Evolutionary conservation across 1,284 basidiomycete species (phyloP), one percentile per base, ranked within the genome.

Genomic region (Ceratobasidium sp.): DNA sequence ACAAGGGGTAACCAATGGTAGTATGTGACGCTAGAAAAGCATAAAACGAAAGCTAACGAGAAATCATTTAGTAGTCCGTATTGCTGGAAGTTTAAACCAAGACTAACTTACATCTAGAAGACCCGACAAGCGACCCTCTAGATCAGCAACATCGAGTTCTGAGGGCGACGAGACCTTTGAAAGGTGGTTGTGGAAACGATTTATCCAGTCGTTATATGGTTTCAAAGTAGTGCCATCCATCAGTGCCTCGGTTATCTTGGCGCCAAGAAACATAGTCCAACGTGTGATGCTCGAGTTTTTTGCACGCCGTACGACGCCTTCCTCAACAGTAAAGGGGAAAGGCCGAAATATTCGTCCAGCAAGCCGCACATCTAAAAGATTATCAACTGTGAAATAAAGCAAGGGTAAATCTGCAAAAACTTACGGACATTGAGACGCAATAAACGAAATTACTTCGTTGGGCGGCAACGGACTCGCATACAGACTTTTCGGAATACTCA

Each of bases 261-360:
- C 54, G 7, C 66, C 66, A 22, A 69, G 51, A 37, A 58, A 59
- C 66, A 59, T 69, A 0, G 39, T 56, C 66, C 53, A 69, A 19
- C 66, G 51, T 1, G 24, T 29, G 9, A 54, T 31, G 14, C 59
- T 24, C 9, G 37, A 58, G 19, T 34, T 31, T 11, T 69, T 27
- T 1, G 29, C 34, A 43, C 66, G 54, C 48, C 39, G 24, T 5
- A 41, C 24, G 27, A 69, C n/a, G 0, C n/a, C 66, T 11, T 59
- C 27, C 19, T 58, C 66, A 8, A 69, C 37, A 43, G 51, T 8
- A 22, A 59, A 53, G 11, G 65, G 48, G 6, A 54, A 43, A 1
- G 65, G 11, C 14, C 59, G 14, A 24, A 62, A 62, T 46, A 62
- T 19, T 8, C 39, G 37, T 11, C 59, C 39, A 46, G 39, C 41